These are phyloP conservation scores for Orychophragmus violaceus DNA, from an alignment of 345 rosid species.

Conservation along the genomic window DNA sequence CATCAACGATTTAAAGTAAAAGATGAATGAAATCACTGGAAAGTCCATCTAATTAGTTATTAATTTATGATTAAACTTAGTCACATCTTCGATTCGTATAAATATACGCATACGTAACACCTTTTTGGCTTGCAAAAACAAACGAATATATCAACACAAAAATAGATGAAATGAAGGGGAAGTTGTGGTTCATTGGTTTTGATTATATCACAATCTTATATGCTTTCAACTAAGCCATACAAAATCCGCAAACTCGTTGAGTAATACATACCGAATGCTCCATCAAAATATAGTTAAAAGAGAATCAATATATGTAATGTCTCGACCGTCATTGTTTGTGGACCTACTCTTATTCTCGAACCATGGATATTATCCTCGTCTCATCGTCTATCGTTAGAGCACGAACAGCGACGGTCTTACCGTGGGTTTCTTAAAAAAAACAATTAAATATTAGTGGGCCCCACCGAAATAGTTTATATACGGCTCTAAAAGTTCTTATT, in stretches of 20 bases:
- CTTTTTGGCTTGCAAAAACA: too few relatives aligned
- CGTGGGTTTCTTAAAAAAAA: too few relatives aligned
- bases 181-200: background rate
- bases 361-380: too few relatives aligned
- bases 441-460: too few relatives aligned
- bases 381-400: too few relatives aligned
- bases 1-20: background rate
- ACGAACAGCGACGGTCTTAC: too few relatives aligned
- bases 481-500: too few relatives aligned
- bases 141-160: background rate
- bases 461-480: too few relatives aligned
- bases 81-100: background rate
- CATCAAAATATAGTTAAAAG: background rate
- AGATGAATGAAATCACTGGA: constrained; percentile 4
- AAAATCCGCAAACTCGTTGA: constrained; percentile 10
- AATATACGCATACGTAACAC: background rate
- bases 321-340: too few relatives aligned
- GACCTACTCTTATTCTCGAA: too few relatives aligned
- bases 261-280: background rate
- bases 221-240: background rate
- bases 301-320: too few relatives aligned
- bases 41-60: background rate
- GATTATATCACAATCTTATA: background rate
- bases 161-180: background rate
- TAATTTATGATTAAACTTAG: background rate